Base-by-base conservation (phyloP, 176 grass and related monocot species). In the Elaeis guineensis region DNA sequence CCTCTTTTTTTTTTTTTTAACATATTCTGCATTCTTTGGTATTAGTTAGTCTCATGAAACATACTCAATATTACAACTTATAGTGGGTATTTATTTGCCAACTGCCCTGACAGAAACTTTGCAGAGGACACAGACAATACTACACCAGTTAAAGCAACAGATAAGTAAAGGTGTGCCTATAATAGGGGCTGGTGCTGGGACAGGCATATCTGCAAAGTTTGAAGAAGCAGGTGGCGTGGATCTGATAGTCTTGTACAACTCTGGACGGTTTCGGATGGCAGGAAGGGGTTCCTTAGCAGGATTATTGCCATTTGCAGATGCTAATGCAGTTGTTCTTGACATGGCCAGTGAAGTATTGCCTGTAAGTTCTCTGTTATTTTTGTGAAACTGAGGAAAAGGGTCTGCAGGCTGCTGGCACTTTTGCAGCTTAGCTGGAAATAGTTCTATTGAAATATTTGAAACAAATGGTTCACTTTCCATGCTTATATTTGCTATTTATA, bases 181-280 rank as follows among this genome's bases (percentile, higher is more conserved):
- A 58, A 83, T 96, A 52, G 92, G 87, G 62, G 92, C 83, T 49
- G 92, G 92, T 69, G 83, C 92, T 8, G 92, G 92, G 3, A 90
- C 92, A 25, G 92, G 86, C 63, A 96, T 96, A 82, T 96, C 92
- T 44, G 92, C 86, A 1, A 96, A 96, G 55, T 96, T 96, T 29
- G 92, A 96, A 88, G 92, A 96, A 77, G 78, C 75, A 69, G 92
- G 92, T 66, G 92, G 92, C 25, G 92, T 90, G 64, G 92, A 96
- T 71, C 75, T 96, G 49, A 87, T 96, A 81, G 83, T 96, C 50
- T 6, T 96, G 65, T 96, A 96, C 66, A 96, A 96, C 65, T 96
- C 91, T 0, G 92, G 92, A 15, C 67, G 92, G 52, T 96, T 96
- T 71, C 77, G 86, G 3, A 96, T 96, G 91, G 91, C 86, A 54